Conservation (phyloP, 2,329 filamentous ascomycete genomes). For the Cercospora citrullina region DNA sequence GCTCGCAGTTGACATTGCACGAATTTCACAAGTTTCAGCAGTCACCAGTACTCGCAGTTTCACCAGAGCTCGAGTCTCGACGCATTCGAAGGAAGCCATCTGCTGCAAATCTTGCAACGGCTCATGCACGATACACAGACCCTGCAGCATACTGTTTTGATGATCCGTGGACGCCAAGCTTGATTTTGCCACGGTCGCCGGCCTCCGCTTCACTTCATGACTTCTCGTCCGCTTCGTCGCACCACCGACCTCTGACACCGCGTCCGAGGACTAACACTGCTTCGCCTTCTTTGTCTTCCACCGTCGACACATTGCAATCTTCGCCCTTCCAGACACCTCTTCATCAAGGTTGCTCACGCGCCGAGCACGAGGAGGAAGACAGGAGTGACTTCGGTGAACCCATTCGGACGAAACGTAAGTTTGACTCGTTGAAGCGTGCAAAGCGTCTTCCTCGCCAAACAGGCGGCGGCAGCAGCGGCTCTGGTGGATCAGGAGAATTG, state of each 20-base stretch:
- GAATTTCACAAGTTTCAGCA: conserved; percentile 26
- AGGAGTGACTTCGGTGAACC: conserved; percentile 15
- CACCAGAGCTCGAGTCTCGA: conserved; percentile 20
- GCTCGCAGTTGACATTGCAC: conserved; percentile 25
- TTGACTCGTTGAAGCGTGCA: conserved; percentile 30
- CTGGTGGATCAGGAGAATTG: conserved; percentile 18
- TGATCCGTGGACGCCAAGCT: conserved; percentile 16
- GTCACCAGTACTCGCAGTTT: conserved; percentile 20
- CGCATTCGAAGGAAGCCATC: conserved; percentile 26
- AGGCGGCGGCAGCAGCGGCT: conserved; percentile 15
- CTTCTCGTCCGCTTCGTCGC: conserved; percentile 13
- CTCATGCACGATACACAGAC: conserved; percentile 7
- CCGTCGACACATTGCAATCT: conserved; percentile 30
- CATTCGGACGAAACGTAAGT: conserved; percentile 37
- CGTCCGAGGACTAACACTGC: conserved; percentile 25
- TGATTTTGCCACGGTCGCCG: conserved; percentile 20
- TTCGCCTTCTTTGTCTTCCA: conserved; percentile 31
- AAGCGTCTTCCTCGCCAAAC: conserved; percentile 35
- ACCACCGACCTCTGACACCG: conserved; percentile 23
- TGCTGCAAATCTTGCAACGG: conserved; percentile 19
- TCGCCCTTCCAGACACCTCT: conserved; percentile 30
- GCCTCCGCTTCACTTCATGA: conserved; percentile 8
- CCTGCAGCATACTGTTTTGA: conserved; percentile 7
- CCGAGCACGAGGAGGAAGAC: conserved; percentile 15
- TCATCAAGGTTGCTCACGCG: conserved; percentile 10